phyloP scores from a whole-genome alignment of 495 filamentous ascomycete genomes.

The Talaromyces borbonicus region DNA sequence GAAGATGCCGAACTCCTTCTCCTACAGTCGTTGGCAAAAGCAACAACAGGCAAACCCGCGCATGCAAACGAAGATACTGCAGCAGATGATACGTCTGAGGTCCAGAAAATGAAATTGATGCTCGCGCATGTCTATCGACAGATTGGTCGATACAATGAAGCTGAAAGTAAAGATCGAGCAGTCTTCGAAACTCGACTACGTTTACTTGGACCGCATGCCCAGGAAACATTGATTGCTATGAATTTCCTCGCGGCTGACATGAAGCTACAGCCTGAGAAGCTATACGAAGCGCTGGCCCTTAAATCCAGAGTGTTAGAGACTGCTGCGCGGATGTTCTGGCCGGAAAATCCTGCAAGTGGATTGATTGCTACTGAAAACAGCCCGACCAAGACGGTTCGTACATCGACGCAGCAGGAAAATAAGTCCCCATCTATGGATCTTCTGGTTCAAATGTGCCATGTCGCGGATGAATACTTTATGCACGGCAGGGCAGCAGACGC shows the following conservation, averaged over 20 bases:
- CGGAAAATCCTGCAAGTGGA: not conserved
- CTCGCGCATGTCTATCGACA: constrained; percentile 6
- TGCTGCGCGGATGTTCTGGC: constrained; percentile 2
- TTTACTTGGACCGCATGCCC: not conserved
- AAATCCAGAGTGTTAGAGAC: constrained; percentile 2
- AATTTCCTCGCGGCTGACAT: constrained; percentile 3
- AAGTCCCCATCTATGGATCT: constrained; percentile 4
- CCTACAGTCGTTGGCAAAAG: not conserved
- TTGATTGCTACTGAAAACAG: not conserved
- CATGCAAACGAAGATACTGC: not conserved
- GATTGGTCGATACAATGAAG: constrained; percentile 1
- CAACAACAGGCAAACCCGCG: not conserved
- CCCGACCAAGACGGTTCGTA: not conserved
- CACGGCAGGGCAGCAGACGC: constrained; percentile 1
- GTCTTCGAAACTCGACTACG: constrained; percentile 1
- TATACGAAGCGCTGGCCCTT: constrained; percentile 4
- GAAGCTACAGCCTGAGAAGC: constrained; percentile 6
- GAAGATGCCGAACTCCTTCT: constrained; percentile 4
- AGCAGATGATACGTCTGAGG: constrained; percentile 1
- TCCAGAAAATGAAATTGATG: constrained; percentile 5
- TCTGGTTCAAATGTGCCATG: not conserved
- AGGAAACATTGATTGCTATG: constrained; percentile 10
- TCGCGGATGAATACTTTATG: constrained; percentile 6
- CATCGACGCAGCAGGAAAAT: not conserved
- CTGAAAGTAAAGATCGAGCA: not conserved